These are phyloP conservation scores for Pestalotiopsis fici DNA, from an alignment of 2,329 filamentous ascomycete genomes.

Conservation along the genomic window DNA sequence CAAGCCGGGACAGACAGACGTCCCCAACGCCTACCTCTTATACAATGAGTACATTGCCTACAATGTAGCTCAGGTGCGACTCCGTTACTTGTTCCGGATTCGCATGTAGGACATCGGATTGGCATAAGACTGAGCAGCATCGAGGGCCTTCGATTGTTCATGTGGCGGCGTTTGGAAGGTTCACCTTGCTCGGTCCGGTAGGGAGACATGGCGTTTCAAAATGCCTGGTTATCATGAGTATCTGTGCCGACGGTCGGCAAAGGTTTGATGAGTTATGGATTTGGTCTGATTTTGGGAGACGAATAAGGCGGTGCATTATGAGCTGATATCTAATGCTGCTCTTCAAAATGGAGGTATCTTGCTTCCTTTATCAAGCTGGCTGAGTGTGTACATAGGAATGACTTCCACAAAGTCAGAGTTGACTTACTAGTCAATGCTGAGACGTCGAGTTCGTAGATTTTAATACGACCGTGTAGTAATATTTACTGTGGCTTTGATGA, in stretches of 20 bases:
- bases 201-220: neutral
- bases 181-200: neutral
- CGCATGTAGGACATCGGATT: conserved; percentile 40
- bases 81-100: conserved; percentile 70
- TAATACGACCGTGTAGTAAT: no score
- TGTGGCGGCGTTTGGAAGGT: neutral
- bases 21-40: conserved; percentile 46
- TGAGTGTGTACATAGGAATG: no score
- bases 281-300: neutral
- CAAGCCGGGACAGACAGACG: conserved; percentile 47
- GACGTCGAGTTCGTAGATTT: no score
- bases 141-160: neutral
- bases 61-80: conserved; percentile 67
- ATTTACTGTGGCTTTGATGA: no score
- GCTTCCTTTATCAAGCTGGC: no score
- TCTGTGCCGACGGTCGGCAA: neutral
- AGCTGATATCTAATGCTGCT: neutral
- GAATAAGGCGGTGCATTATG: neutral
- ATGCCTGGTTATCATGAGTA: neutral
- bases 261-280: neutral
- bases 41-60: conserved; percentile 80
- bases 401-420: no score
- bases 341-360: no score
- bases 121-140: neutral
- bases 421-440: no score